These are phyloP conservation scores for Acer negundo DNA, from an alignment of 345 rosid species.

Conservation along the genomic window DNA sequence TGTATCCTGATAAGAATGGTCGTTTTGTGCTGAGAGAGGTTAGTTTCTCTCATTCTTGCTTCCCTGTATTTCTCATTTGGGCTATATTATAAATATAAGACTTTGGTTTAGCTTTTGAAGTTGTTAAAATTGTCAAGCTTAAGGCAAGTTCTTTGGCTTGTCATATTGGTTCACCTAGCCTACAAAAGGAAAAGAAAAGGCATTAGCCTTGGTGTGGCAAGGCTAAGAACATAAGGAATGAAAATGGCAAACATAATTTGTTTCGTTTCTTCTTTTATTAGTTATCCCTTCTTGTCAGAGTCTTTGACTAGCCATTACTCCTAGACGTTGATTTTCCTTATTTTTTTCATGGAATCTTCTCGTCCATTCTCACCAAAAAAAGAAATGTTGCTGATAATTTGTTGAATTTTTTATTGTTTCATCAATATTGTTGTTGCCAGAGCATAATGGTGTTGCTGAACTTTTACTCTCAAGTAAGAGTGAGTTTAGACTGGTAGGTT, in stretches of 20 bases:
- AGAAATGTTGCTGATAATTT: background rate
- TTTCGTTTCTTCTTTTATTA: background rate
- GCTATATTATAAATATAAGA: background rate
- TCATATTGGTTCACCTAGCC: background rate
- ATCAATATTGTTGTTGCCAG: background rate
- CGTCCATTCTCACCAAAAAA: background rate
- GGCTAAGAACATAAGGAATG: background rate
- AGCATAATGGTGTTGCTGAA: background rate
- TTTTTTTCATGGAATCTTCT: background rate
- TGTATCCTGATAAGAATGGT: constrained; percentile 80
- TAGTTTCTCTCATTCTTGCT: constrained; percentile 8
- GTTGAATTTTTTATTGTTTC: background rate
- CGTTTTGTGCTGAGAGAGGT: constrained; percentile 81
- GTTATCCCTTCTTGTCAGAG: background rate
- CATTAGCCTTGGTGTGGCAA: background rate
- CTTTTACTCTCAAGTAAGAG: background rate
- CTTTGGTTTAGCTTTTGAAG: background rate
- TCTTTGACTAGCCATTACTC: background rate
- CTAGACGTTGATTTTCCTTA: background rate
- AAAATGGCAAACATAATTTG: background rate
- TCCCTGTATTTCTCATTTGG: background rate
- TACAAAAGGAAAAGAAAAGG: background rate
- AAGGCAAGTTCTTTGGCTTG: background rate
- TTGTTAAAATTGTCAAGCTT: background rate
- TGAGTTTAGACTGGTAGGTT: background rate